phyloP scores from a whole-genome alignment of 805 yeast genomes.

The Candida coquimbonensis region DNA sequence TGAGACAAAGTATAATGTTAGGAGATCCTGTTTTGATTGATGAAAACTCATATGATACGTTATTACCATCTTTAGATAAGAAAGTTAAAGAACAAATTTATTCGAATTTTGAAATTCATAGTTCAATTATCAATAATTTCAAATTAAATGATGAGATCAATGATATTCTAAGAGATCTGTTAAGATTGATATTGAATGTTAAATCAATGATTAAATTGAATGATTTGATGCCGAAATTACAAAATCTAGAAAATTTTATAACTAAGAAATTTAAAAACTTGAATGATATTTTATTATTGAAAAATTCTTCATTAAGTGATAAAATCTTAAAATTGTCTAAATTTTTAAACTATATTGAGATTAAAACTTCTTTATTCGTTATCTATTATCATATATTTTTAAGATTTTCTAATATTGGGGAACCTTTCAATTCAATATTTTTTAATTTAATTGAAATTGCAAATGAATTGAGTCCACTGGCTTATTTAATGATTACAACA shows the following conservation, averaged over 20 bases:
- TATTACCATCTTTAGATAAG: constrained; percentile 33
- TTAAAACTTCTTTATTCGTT: constrained; percentile 20
- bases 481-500: constrained; percentile 18
- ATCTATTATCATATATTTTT: constrained; percentile 21
- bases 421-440: constrained; percentile 1
- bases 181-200: constrained; percentile 35
- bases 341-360: constrained; percentile 23
- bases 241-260: constrained; percentile 32
- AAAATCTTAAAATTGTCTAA: constrained; percentile 20
- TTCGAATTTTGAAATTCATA: constrained; percentile 35
- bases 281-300: constrained; percentile 22
- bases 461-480: constrained; percentile 20
- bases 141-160: constrained; percentile 27
- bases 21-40: constrained; percentile 41
- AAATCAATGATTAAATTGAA: constrained; percentile 30
- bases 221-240: constrained; percentile 29
- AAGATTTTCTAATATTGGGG: constrained; percentile 6
- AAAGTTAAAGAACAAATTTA: constrained; percentile 28
- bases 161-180: constrained; percentile 25
- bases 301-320: constrained; percentile 13
- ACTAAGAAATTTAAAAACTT: constrained; percentile 25
- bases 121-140: constrained; percentile 29
- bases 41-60: constrained; percentile 42
- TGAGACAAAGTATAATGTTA: constrained; percentile 35
- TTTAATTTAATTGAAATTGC: constrained; percentile 14